Evolutionary conservation across 1,284 basidiomycete genomes (phyloP).

Genomic region (Chiua sp.): DNA sequence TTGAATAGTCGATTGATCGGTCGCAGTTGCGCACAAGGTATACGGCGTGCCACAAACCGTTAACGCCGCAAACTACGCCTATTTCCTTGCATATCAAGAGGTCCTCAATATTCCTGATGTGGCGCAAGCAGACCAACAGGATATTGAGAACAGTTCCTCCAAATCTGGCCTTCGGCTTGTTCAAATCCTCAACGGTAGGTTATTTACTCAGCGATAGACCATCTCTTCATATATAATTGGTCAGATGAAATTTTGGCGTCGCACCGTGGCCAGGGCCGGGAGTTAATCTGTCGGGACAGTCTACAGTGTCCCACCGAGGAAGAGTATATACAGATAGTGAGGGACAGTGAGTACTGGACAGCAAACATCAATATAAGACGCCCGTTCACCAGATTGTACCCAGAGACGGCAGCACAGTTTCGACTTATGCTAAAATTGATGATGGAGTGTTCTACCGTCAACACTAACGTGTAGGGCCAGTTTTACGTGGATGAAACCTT

Average conservation of each 20-base stretch:
- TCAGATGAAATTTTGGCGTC: slow-evolving; percentile 77
- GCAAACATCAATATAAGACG: not conserved
- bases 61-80: slow-evolving; percentile 89
- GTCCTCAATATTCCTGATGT: slow-evolving; percentile 48
- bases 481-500: not conserved
- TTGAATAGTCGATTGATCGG: not conserved
- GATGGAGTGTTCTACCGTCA: slow-evolving; percentile 82
- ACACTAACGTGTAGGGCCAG: slow-evolving; percentile 57
- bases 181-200: slow-evolving; percentile 70
- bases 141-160: slow-evolving; percentile 40
- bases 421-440: slow-evolving; percentile 94
- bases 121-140: slow-evolving; percentile 1
- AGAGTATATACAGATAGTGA: slow-evolving; percentile 86
- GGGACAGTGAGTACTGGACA: slow-evolving; percentile 64
- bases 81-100: slow-evolving; percentile 88
- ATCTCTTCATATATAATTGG: not conserved
- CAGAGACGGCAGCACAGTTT: slow-evolving; percentile 95
- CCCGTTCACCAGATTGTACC: not conserved
- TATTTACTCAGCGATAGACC: no score
- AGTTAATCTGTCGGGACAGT: slow-evolving; percentile 81
- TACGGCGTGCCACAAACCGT: slow-evolving; percentile 85
- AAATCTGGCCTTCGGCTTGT: slow-evolving; percentile 49
- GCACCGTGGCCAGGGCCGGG: slow-evolving; percentile 84
- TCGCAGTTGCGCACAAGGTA: slow-evolving; percentile 76
- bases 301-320: slow-evolving; percentile 82